Conservation (phyloP, 495 filamentous ascomycete genomes). For the Evernia prunastri region DNA sequence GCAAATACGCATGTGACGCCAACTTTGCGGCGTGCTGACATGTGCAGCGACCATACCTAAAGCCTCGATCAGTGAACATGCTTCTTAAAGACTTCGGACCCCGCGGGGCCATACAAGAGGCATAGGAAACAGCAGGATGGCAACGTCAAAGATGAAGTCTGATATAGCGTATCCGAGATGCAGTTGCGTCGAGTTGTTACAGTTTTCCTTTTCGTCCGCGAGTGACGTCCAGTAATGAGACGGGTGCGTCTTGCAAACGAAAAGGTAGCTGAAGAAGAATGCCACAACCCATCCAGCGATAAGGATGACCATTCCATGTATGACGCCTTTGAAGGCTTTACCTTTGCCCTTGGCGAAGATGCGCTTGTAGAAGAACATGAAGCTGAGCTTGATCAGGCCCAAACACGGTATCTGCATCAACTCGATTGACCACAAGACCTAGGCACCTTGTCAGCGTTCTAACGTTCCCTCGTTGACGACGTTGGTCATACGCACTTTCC, state of each 20-base stretch:
- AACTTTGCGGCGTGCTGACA: neutral
- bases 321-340: neutral
- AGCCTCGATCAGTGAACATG: neutral
- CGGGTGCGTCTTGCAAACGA: neutral
- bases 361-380: slow-evolving; percentile 6
- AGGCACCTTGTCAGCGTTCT: neutral
- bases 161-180: neutral
- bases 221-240: neutral
- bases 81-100: no score
- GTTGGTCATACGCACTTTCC: neutral
- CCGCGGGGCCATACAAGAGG: neutral
- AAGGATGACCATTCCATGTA: neutral
- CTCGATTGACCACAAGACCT: slow-evolving; percentile 12
- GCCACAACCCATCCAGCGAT: neutral
- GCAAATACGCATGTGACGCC: neutral
- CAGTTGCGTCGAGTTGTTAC: neutral
- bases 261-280: neutral
- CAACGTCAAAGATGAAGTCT: neutral
- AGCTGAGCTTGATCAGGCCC: slow-evolving; percentile 1
- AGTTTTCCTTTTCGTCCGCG: neutral
- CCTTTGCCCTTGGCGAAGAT: neutral
- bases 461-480: no score
- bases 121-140: neutral
- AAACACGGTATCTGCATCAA: neutral
- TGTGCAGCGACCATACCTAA: neutral